Evolutionary conservation across 768 basidiomycete species (phyloP).

Genomic region (Scleroderma bovista): DNA sequence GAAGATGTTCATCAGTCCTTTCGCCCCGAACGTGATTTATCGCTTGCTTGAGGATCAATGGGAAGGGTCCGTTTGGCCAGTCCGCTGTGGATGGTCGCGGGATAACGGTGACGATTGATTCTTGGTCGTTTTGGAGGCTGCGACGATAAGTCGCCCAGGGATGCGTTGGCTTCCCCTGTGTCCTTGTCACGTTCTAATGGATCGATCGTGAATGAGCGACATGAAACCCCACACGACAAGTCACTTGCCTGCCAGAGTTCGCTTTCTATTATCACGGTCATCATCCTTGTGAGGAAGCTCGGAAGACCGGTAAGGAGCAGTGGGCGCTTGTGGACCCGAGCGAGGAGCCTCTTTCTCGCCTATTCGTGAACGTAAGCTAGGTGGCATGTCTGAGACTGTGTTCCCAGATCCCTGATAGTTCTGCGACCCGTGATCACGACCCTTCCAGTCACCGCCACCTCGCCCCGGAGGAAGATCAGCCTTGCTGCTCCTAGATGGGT

Average conservation of each 20-base stretch:
- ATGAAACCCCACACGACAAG: neutral
- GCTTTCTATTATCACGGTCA: slow-evolving; percentile 64
- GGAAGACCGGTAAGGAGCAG: slow-evolving; percentile 36
- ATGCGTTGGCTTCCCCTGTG: slow-evolving; percentile 31
- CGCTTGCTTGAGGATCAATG: slow-evolving; percentile 55
- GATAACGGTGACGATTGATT: slow-evolving; percentile 51
- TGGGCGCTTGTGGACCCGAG: slow-evolving; percentile 35
- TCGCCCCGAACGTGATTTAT: slow-evolving; percentile 47
- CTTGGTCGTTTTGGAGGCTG: slow-evolving; percentile 56
- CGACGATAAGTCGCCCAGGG: slow-evolving; percentile 31
- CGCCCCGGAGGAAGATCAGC: slow-evolving; percentile 32
- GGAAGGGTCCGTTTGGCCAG: slow-evolving; percentile 56
- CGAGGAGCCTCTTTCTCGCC: slow-evolving; percentile 51
- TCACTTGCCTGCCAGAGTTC: slow-evolving; percentile 60
- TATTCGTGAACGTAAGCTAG: slow-evolving; percentile 52
- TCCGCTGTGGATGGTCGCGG: slow-evolving; percentile 30
- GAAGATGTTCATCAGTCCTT: slow-evolving; percentile 40
- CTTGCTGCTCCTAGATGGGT: slow-evolving; percentile 38
- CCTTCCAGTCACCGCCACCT: slow-evolving; percentile 48
- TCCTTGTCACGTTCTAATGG: slow-evolving; percentile 61
- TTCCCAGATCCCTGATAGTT: slow-evolving; percentile 16
- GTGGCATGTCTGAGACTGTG: slow-evolving; percentile 18
- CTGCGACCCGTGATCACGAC: slow-evolving; percentile 29
- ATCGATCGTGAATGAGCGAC: slow-evolving; percentile 5
- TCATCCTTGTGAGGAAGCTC: slow-evolving; percentile 50